Evolutionary conservation across 2,329 filamentous ascomycete species (phyloP), one percentile per base, ranked within the genome.

Genomic region (Clathrospora elynae): DNA sequence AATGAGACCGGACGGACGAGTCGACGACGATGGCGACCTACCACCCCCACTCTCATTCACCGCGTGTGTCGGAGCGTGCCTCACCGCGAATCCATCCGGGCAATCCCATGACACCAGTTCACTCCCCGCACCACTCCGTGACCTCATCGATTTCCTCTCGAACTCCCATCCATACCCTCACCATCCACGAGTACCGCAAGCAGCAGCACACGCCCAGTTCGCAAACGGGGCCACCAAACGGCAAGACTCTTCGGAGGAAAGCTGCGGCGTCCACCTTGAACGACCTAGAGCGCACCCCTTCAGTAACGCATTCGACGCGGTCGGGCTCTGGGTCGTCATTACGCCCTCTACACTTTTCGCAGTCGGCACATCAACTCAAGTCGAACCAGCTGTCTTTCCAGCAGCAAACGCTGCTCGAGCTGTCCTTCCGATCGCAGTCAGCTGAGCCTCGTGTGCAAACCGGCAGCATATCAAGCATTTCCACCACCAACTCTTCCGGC

Each of bases 121-220:
- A 70, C 57, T 70, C 67, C 14, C 61, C 68, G 16, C 67, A 69
- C 33, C 64, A 65, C 44, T 71, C 68, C 3, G 54, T 67, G 14
- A 53, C 60, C 22, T 67, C 60, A 22, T 66, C 68, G 4, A 49
- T 55, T 11, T 64, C 64, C 19, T 59, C 65, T 5, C 62, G 62
- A 16, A 63, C 64, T 22, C 64, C 66, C 4, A 26, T 66, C 13
- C 67, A 68, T 30, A 55, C 60, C 3, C 55, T 72, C n/a, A 62
- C 69, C 14, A 55, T 72, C 13, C 69, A 70, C 57, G 67, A 71
- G 42, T 72, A 71, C 41, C 67, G 70, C 42, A 68, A 66, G 44
- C 67, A 67, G 50, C 66, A 70, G 35, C 54, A 61, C 24, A 64
- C 64, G 32, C 66, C 70, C 5, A 56, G 49, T n/a, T 53, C 59